Evolutionary conservation across 2,329 filamentous ascomycete species (phyloP), one percentile per base, ranked within the genome.

Genomic region (Diaporthe amygdali): DNA sequence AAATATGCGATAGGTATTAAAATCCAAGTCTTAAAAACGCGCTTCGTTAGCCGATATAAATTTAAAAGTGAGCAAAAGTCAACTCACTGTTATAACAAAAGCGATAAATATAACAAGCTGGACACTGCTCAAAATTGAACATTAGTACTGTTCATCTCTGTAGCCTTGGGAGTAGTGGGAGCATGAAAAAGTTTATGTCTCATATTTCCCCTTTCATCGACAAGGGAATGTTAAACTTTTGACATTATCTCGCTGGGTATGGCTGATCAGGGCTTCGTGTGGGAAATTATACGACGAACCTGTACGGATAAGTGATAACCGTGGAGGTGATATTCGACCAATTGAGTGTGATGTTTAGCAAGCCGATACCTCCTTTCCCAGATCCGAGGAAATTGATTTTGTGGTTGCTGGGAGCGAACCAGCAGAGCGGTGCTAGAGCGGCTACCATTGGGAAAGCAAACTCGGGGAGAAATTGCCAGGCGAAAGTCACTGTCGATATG

Each of bases 291-390:
- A 17, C 15, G 22, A 41, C 54, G 27, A 2, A 59, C 54, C 74
- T 74, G 41, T 74, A 75, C 9, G 74, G 74, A 37, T 71, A 71
- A 7, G 74, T 75, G 9, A 75, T 71, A 5, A 75, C 73, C 2
- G 68, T 73, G 46, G 74, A 75, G 47, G 74, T 75, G 46, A 75
- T 75, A 46, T 75, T 75, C 32, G 74, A 75, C 74, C 74, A 75
- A 54, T 75, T 66, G 7, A 75, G 70, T 3, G 74, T 74, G 47
- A 75, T 66, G 52, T 75, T 75, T 25, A 75, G 66, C 59, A 75
- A 27, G 5, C 74, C 74, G 8, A 73, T 70, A 25, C 74, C 74
- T 39, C 72, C 71, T 32, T 52, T 39, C 30, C 74, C 74, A 34
- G 74, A 74, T 4, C 74, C 74, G 22, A 75, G 61, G 59, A 75